Conservation (phyloP, 345 rosid genomes). For the Stellera chamaejasme region DNA sequence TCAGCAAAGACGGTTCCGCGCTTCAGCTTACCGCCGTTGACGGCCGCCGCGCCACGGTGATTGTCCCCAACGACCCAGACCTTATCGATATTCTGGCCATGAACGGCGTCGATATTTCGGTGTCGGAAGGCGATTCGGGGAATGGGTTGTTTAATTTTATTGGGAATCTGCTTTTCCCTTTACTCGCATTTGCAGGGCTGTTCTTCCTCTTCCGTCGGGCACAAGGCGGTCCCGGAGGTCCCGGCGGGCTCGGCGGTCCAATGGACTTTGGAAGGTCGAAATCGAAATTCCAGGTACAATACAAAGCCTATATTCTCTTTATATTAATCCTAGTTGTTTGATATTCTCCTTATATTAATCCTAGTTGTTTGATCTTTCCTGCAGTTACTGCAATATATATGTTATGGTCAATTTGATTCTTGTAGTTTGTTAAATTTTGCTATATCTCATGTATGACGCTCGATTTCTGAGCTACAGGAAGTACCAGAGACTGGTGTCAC, state of each 20-base stretch:
- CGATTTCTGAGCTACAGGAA: constrained; percentile 73
- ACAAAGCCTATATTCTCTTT: too few species aligned
- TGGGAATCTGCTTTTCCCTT: constrained; percentile 58
- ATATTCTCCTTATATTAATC: too few species aligned
- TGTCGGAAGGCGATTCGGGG: constrained; percentile 66
- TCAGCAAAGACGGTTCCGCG: constrained; percentile 63
- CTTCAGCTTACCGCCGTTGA: constrained; percentile 59
- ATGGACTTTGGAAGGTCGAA: constrained; percentile 79
- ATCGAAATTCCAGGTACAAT: constrained; percentile 52
- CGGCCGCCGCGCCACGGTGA: constrained; percentile 59
- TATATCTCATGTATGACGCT: constrained; percentile 26
- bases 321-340: too few species aligned
- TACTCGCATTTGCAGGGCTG: constrained; percentile 60
- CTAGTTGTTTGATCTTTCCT: too few species aligned
- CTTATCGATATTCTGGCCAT: constrained; percentile 64
- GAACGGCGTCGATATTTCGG: constrained; percentile 75
- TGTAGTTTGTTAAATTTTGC: too few species aligned
- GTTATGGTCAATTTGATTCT: too few species aligned
- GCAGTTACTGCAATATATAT: too few species aligned
- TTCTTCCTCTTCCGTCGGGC: constrained; percentile 55
- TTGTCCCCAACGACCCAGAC: constrained; percentile 65
- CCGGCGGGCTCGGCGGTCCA: constrained; percentile 82
- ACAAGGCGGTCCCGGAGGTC: constrained; percentile 75
- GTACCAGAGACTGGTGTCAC: constrained; percentile 80
- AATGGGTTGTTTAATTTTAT: constrained; percentile 51